These are phyloP conservation scores for Botrytis hyacinthi DNA, from an alignment of 2,329 filamentous ascomycete species.

Conservation along the genomic window DNA sequence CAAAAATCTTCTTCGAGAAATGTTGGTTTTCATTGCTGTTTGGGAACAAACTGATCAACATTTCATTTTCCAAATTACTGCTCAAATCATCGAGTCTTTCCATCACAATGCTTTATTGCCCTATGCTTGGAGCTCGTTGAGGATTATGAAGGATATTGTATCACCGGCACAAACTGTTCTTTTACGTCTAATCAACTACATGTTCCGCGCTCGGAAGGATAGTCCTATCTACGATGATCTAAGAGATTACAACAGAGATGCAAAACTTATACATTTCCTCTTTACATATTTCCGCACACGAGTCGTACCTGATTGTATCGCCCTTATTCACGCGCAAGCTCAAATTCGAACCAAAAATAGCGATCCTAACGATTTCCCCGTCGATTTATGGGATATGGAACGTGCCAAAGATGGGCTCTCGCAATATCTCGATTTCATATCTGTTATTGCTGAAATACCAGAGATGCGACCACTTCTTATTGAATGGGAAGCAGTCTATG, in stretches of 20 bases:
- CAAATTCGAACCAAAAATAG: conserved; percentile 77
- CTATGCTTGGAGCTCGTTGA: conserved; percentile 86
- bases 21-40: conserved; percentile 93
- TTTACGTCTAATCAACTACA: conserved; percentile 84
- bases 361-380: conserved; percentile 82
- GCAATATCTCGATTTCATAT: conserved; percentile 92
- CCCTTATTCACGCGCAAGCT: conserved; percentile 90
- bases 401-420: conserved; percentile 91
- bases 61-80: conserved; percentile 93
- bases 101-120: conserved; percentile 86
- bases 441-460: conserved; percentile 80
- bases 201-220: conserved; percentile 64
- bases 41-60: conserved; percentile 95
- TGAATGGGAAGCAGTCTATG: conserved; percentile 88
- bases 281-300: conserved; percentile 90
- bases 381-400: conserved; percentile 97
- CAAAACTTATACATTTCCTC: conserved; percentile 77
- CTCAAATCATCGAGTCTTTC: conserved; percentile 91
- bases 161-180: conserved; percentile 93
- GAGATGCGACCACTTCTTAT: conserved; percentile 82
- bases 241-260: conserved; percentile 55
- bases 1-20: conserved; percentile 81
- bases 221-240: conserved; percentile 45
- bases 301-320: conserved; percentile 90
- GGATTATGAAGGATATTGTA: conserved; percentile 93